Conservation (phyloP, 176 grass and related monocot genomes). For the Aegilops umbellulata region DNA sequence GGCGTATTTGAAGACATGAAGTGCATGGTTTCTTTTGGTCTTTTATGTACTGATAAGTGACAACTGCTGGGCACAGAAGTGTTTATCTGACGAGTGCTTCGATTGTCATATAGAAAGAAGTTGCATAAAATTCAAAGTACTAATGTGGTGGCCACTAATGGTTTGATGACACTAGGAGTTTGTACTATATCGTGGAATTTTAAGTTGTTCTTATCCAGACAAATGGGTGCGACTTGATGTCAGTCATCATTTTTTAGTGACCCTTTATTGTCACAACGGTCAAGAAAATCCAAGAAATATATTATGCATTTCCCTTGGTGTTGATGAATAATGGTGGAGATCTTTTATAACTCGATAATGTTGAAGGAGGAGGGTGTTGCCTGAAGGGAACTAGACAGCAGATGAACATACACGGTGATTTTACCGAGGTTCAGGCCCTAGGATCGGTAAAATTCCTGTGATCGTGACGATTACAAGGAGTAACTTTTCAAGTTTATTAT, state of each 20-base stretch:
- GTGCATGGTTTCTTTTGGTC: slow-evolving; percentile 7
- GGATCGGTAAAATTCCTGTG: no score
- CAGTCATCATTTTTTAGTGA: slow-evolving; percentile 17
- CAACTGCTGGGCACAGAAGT: slow-evolving; percentile 22
- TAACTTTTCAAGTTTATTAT: no score
- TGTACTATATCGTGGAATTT: background rate
- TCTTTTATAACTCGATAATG: no score
- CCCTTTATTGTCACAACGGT: background rate
- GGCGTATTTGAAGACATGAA: background rate
- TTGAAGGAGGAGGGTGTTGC: no score
- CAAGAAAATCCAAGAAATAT: background rate
- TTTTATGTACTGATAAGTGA: slow-evolving; percentile 8
- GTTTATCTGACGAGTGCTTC: background rate
- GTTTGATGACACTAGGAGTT: background rate
- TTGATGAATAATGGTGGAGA: no score
- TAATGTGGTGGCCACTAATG: slow-evolving; percentile 21
- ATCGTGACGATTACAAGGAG: no score
- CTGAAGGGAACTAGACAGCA: no score
- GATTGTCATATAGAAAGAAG: background rate
- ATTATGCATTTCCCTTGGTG: background rate
- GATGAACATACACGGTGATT: no score
- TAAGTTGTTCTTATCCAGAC: slow-evolving; percentile 2
- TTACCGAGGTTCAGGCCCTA: no score
- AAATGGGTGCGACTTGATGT: slow-evolving; percentile 28
- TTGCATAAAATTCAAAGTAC: background rate